A percentile compares a stretch with the other conserved stretches of the same genome.
Conservation (phyloP, 257 asterid genomes). For the Avicennia marina region DNA sequence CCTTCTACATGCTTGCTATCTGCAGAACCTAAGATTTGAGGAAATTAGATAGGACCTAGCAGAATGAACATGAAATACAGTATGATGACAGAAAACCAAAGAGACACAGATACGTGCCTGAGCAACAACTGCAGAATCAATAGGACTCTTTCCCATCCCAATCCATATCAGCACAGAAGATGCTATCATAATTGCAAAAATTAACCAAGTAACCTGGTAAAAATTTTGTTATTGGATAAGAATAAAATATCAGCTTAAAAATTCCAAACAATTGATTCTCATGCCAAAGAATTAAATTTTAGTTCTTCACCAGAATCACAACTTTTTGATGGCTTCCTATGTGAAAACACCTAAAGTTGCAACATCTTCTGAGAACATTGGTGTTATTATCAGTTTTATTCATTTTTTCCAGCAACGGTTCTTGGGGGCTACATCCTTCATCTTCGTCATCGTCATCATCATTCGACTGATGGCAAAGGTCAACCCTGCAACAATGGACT, state of each 20-base stretch:
- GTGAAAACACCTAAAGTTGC: constrained; percentile 41
- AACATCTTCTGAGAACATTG: constrained; percentile 50
- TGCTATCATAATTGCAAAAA: constrained; percentile 60
- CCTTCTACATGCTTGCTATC: not conserved
- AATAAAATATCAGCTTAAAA: constrained; percentile 12
- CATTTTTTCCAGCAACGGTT: constrained; percentile 62
- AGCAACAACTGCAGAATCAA: constrained; percentile 63
- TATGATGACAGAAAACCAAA: constrained; percentile 5
- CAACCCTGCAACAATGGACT: constrained; percentile 71
- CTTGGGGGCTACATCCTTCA: constrained; percentile 55
- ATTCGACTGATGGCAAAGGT: constrained; percentile 85
- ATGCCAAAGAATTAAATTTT: constrained; percentile 4
- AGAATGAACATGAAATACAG: not conserved
- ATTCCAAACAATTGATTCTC: not conserved
- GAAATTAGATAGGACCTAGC: not conserved
- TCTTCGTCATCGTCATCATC: constrained; percentile 96
- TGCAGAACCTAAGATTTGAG: not conserved
- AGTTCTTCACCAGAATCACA: constrained; percentile 66
- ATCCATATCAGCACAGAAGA: constrained; percentile 82
- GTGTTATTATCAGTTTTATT: constrained; percentile 34
- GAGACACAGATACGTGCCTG: constrained; percentile 46
- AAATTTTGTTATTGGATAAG: constrained; percentile 1
- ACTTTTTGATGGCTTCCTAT: constrained; percentile 90
- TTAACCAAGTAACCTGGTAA: constrained; percentile 60
- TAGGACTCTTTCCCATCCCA: constrained; percentile 57